Base-by-base conservation (phyloP, 1,284 basidiomycete genomes). In the Moesziomyces sp. region DNA sequence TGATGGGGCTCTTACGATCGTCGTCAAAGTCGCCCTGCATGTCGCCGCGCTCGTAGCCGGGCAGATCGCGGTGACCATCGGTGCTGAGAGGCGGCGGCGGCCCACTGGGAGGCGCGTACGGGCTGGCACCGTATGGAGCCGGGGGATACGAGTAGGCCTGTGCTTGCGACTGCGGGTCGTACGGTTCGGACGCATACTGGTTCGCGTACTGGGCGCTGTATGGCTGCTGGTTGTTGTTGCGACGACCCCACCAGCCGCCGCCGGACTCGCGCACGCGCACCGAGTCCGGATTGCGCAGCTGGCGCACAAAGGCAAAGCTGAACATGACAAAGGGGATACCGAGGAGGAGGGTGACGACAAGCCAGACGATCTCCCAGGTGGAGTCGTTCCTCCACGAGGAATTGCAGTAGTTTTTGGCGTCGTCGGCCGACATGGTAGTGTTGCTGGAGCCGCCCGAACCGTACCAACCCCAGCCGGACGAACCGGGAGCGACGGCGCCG, bases 261-360 rank as follows among this genome's bases (percentile, higher is more conserved):
- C 58, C 54, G 47, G 52, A 44, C 43, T 62, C 50, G 43, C 58
- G 45, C 21, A 62, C 58, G 14, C 78, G 61, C 2, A 76, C 74
- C 26, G 59, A 67, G 44, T 49, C 38, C 5, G 79, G 79, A 46
- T 80, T 70, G 21, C 50, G 60, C 23, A 80, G 52, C 55, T 80
- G 76, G 2, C 76, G 47, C 14, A 73, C 76, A 47, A 77, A 80
- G 4, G 66, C 76, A 24, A 80, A 80, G 72, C 65, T 64, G 64
- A 80, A 73, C 46, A 74, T 38, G 47, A 79, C 69, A 40, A 80
- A 79, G 5, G 78, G 63, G 10, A 70, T 28, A 21, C 79, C 79
- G 24, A 80, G 35, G 21, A 76, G 10, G 13, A 70, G 23, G 5
- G 72, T 70, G 33, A 79, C 63, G 46, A 80, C 40, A 14, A 80